Evolutionary conservation across 169 alveolate species (phyloP).

Genomic region (Babesia gibsoni): DNA sequence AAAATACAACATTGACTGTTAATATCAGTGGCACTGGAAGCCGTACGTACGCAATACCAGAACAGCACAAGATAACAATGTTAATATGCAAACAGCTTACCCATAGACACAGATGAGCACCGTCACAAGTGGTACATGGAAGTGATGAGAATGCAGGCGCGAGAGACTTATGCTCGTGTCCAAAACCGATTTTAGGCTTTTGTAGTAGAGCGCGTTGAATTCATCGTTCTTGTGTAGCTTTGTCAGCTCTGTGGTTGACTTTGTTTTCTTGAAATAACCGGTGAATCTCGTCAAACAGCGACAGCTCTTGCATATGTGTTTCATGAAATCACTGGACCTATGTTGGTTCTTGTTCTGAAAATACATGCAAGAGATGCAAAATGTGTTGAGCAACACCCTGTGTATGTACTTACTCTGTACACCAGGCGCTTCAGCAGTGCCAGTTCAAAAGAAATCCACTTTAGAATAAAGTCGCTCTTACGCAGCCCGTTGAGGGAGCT

Average conservation of each 20-base stretch:
- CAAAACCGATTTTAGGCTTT: conserved; percentile 14
- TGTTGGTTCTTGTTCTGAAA: conserved; percentile 44
- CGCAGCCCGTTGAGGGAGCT: not conserved
- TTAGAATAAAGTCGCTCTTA: not conserved
- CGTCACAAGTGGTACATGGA: conserved; percentile 49
- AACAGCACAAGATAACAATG: too few relatives aligned
- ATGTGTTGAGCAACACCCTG: not conserved
- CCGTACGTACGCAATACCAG: too few relatives aligned
- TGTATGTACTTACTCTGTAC: conserved; percentile 19
- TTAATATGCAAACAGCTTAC: too few relatives aligned
- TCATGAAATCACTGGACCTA: conserved; percentile 33
- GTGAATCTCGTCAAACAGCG: conserved; percentile 34
- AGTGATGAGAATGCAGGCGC: conserved; percentile 41
- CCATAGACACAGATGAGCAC: conserved; percentile 23
- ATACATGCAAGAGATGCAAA: not conserved
- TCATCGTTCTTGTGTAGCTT: not conserved
- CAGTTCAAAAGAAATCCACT: conserved; percentile 21
- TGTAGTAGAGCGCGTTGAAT: conserved; percentile 21
- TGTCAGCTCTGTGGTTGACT: not conserved
- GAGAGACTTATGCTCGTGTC: conserved; percentile 17
- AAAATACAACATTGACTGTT: not conserved
- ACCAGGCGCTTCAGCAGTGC: conserved; percentile 21
- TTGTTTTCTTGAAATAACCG: not conserved
- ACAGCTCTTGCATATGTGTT: not conserved
- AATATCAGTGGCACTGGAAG: too few relatives aligned